Conservation (phyloP, 2,329 filamentous ascomycete genomes). For the Trichoderma koningiopsis region DNA sequence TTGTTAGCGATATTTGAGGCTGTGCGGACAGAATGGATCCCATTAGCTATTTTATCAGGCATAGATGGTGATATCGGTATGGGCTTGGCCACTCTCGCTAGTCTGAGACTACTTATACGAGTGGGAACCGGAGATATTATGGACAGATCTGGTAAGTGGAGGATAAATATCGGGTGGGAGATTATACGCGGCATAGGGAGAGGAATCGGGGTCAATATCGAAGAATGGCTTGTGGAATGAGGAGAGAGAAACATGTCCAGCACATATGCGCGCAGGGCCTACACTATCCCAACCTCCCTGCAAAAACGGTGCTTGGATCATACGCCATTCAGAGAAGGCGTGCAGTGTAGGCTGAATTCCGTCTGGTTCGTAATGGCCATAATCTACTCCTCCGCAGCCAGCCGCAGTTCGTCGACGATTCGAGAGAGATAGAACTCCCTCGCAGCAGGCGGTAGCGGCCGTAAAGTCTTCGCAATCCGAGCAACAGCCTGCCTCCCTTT, state of each 20-base stretch:
- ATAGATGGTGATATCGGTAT: conserved; percentile 61
- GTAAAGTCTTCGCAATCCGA: conserved; percentile 66
- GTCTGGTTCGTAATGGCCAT: background rate
- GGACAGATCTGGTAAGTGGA: conserved; percentile 73
- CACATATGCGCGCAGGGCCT: background rate
- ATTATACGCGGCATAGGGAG: conserved; percentile 69
- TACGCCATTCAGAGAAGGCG: background rate
- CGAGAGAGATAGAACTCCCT: conserved; percentile 75
- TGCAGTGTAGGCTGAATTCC: background rate
- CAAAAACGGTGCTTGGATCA: background rate
- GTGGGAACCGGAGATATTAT: conserved; percentile 65
- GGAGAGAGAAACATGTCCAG: background rate
- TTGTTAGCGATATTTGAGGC: conserved; percentile 77
- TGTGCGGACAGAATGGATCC: conserved; percentile 59
- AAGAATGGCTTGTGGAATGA: conserved; percentile 73
- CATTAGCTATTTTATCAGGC: conserved; percentile 36
- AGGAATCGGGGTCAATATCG: conserved; percentile 74
- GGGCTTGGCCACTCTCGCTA: conserved; percentile 72
- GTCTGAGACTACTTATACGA: conserved; percentile 67
- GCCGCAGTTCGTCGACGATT: conserved; percentile 66
- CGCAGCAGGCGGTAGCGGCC: conserved; percentile 64
- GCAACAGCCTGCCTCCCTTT: conserved; percentile 73
- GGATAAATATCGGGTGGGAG: conserved; percentile 79
- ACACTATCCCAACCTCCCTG: background rate
- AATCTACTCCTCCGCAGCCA: conserved; percentile 29